phyloP scores from a whole-genome alignment of 225 moss, liverwort and hornwort genomes.

The Antitrichia curtipendula region DNA sequence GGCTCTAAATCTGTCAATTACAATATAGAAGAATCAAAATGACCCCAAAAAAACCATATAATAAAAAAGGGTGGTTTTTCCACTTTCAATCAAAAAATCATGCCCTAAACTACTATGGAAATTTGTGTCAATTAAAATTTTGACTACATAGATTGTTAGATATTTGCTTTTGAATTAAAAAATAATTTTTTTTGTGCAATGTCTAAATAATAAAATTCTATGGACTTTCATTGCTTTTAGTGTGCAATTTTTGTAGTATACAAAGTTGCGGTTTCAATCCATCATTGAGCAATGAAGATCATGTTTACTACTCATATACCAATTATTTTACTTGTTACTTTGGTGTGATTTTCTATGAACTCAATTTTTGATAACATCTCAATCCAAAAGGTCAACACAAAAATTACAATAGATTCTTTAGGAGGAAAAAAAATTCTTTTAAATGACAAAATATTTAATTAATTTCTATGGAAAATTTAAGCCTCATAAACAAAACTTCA shows the following conservation, averaged over 20 bases:
- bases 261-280: background rate
- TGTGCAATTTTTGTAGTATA: background rate
- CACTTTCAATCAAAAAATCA: background rate
- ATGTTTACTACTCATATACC: background rate
- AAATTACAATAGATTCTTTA: rapidly evolving
- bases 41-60: rapidly evolving
- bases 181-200: background rate
- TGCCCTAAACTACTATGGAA: background rate
- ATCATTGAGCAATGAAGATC: background rate
- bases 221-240: background rate
- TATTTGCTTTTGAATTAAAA: background rate
- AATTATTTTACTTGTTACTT: background rate
- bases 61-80: background rate
- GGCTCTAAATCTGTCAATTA: background rate
- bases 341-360: background rate
- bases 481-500: background rate
- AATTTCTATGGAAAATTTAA: too few species aligned
- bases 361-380: background rate
- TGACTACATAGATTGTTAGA: background rate
- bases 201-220: rapidly evolving
- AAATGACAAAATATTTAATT: too few species aligned
- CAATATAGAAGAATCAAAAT: background rate
- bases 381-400: background rate
- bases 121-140: rapidly evolving
- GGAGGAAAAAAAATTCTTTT: rapidly evolving